phyloP scores from a whole-genome alignment of 495 filamentous ascomycete species.

The Penicillium canariense region DNA sequence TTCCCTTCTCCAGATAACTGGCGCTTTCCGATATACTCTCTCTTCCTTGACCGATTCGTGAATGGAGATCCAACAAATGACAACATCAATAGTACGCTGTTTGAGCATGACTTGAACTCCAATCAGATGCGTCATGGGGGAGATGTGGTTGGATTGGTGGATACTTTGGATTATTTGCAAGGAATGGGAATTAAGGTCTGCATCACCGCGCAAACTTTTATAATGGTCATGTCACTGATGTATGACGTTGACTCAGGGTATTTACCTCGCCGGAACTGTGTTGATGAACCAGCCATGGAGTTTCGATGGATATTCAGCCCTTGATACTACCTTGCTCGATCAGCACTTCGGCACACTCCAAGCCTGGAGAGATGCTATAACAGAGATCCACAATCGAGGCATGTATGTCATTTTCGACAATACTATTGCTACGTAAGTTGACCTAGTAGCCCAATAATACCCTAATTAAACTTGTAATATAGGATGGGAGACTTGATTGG shows the following conservation, averaged over 20 bases:
- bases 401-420: conserved; percentile 76
- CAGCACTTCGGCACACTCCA: conserved; percentile 65
- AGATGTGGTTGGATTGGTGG: conserved; percentile 61
- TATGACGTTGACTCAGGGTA: conserved; percentile 36
- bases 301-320: conserved; percentile 63
- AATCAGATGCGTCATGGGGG: conserved; percentile 76
- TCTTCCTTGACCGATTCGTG: conserved; percentile 69
- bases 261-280: conserved; percentile 68
- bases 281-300: conserved; percentile 74
- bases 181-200: conserved; percentile 71
- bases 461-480: background rate
- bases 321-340: conserved; percentile 70
- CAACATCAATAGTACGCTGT: conserved; percentile 64
- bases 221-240: background rate
- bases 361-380: conserved; percentile 61
- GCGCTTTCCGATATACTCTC: conserved; percentile 70
- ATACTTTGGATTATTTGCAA: conserved; percentile 70
- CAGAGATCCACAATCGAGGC: conserved; percentile 60
- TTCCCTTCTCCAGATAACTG: conserved; percentile 62
- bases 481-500: conserved; percentile 67
- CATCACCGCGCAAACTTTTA: background rate
- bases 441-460: no score
- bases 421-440: conserved; percentile 66
- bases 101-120: conserved; percentile 65
- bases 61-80: conserved; percentile 74